Conservation (phyloP, 2,329 filamentous ascomycete genomes). For the Xylariaceae sp. region DNA sequence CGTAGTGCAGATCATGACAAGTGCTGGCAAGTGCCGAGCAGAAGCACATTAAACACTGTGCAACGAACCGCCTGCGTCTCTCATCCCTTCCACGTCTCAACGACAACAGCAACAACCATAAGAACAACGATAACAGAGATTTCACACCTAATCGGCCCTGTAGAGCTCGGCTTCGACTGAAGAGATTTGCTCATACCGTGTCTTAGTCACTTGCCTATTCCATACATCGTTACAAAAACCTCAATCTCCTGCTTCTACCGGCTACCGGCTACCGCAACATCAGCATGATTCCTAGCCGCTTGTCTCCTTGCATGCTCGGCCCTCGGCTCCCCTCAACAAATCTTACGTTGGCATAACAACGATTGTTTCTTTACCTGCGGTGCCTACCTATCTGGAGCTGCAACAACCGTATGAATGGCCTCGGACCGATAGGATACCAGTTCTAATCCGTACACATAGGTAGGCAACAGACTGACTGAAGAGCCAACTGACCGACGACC, state of each 20-base stretch:
- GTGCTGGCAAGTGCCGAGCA: neutral
- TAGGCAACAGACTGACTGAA: no score
- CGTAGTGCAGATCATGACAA: neutral
- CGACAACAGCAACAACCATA: neutral
- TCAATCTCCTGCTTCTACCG: neutral
- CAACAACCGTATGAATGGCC: no score
- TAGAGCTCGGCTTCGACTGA: no score
- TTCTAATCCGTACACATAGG: no score
- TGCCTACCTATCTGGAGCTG: no score
- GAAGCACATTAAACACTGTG: neutral
- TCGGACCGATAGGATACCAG: no score
- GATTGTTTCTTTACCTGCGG: no score
- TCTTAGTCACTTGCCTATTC: neutral
- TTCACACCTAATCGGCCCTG: no score
- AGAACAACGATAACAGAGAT: no score
- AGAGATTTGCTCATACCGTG: neutral
- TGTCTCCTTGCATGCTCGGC: neutral
- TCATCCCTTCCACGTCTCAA: neutral
- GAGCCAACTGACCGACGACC: no score
- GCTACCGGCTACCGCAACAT: neutral
- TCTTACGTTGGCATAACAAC: neutral
- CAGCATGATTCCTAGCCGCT: neutral
- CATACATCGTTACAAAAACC: neutral
- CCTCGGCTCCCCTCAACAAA: neutral
- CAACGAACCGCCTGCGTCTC: neutral